phyloP scores from a whole-genome alignment of 495 filamentous ascomycete genomes.

The Penicillium manginii region DNA sequence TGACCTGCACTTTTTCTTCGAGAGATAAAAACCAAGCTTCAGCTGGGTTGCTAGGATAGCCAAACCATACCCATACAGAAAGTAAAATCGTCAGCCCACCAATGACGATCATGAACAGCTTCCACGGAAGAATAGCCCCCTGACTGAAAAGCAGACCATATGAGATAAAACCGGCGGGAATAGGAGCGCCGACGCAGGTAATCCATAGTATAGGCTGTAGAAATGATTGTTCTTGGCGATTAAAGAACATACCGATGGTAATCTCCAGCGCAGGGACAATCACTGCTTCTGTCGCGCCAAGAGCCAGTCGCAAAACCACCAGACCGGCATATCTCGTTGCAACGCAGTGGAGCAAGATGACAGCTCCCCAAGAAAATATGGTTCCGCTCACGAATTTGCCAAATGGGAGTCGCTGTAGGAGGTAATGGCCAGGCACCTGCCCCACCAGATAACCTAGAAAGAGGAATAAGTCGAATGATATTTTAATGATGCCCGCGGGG shows the following conservation, averaged over 20 bases:
- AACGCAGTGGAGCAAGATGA: slow-evolving; percentile 27
- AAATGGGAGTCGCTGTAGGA: slow-evolving; percentile 28
- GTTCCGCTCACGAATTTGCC: slow-evolving; percentile 25
- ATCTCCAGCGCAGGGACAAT: slow-evolving; percentile 32
- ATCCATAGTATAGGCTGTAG: slow-evolving; percentile 32
- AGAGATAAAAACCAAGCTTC: slow-evolving; percentile 21
- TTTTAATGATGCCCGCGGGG: slow-evolving; percentile 8
- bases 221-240: slow-evolving; percentile 23
- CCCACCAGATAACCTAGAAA: neutral
- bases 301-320: slow-evolving; percentile 25
- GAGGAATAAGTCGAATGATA: neutral
- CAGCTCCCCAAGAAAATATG: slow-evolving; percentile 25
- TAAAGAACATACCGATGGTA: slow-evolving; percentile 34
- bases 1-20: slow-evolving; percentile 21
- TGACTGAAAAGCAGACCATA: slow-evolving; percentile 28
- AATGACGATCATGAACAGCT: slow-evolving; percentile 33
- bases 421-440: slow-evolving; percentile 29
- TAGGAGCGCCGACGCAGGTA: slow-evolving; percentile 20
- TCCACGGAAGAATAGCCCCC: slow-evolving; percentile 27
- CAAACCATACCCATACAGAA: slow-evolving; percentile 19
- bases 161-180: slow-evolving; percentile 28
- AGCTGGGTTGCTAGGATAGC: slow-evolving; percentile 23
- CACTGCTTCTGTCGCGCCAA: slow-evolving; percentile 25
- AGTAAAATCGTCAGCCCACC: slow-evolving; percentile 25
- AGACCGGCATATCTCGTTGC: slow-evolving; percentile 25